These are phyloP conservation scores for Cicer arietinum DNA, from an alignment of 306 rosid species.

Conservation along the genomic window DNA sequence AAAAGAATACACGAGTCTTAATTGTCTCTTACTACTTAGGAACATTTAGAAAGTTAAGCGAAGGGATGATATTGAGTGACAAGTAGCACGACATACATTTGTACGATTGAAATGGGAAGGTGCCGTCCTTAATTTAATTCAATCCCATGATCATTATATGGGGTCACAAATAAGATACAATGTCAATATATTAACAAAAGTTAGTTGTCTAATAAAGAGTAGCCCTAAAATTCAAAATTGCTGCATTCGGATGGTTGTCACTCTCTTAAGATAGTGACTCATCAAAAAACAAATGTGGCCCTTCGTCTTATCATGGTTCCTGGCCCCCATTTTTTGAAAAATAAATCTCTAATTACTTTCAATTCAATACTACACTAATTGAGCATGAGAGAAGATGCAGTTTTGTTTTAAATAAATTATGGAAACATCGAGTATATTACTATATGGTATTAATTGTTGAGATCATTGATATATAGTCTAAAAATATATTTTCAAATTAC, in stretches of 20 bases:
- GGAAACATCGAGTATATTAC: too few species aligned
- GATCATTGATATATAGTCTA: too few species aligned
- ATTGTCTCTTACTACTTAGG: neutral
- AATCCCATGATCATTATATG: conserved; percentile 42
- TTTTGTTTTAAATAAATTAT: too few species aligned
- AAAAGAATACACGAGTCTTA: neutral
- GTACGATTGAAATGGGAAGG: conserved; percentile 43
- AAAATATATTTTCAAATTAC: too few species aligned
- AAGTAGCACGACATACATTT: neutral
- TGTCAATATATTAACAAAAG: conserved; percentile 26
- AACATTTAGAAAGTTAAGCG: neutral
- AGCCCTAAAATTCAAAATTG: conserved; percentile 46
- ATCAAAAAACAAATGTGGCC: conserved; percentile 44
- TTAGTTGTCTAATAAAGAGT: conserved; percentile 40
- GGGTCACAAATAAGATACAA: conserved; percentile 41
- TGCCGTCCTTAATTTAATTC: conserved; percentile 32
- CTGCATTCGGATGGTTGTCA: conserved; percentile 48
- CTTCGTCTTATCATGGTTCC: conserved; percentile 39
- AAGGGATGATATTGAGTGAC: neutral
- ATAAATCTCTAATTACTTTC: neutral
- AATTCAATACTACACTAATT: neutral
- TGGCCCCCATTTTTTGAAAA: conserved; percentile 36
- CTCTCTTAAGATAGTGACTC: conserved; percentile 42
- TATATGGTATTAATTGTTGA: too few species aligned
- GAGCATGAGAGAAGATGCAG: neutral